These are phyloP conservation scores for Pythium dissimile DNA, from an alignment of 352 stramenopile genomes.

Conservation along the genomic window DNA sequence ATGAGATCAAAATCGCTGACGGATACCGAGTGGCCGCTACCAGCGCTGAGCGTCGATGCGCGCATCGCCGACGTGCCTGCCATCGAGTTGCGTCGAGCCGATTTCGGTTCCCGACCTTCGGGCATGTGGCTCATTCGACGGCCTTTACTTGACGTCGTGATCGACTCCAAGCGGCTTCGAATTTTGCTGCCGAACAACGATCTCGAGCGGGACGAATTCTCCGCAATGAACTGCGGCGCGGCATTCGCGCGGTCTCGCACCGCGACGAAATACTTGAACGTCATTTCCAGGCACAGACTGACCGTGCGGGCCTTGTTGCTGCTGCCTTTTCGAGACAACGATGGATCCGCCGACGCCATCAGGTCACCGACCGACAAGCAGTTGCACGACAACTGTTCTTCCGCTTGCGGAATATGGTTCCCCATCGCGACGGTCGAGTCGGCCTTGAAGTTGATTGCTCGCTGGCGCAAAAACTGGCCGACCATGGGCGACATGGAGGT, in stretches of 20 bases:
- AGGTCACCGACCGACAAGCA: slow-evolving; percentile 65
- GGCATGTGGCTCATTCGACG: slow-evolving; percentile 30
- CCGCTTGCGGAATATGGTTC: slow-evolving; percentile 41
- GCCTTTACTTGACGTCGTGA: slow-evolving; percentile 58
- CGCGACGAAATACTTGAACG: slow-evolving; percentile 70
- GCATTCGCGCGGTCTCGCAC: slow-evolving; percentile 49
- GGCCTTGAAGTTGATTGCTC: slow-evolving; percentile 76
- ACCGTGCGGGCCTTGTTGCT: slow-evolving; percentile 80
- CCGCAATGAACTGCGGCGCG: slow-evolving; percentile 54
- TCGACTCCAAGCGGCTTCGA: slow-evolving; percentile 56
- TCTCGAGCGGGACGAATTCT: slow-evolving; percentile 51
- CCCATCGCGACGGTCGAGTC: slow-evolving; percentile 41
- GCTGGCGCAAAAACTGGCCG: slow-evolving; percentile 54
- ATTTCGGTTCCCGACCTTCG: slow-evolving; percentile 35
- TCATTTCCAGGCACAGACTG: slow-evolving; percentile 61
- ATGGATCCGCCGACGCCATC: slow-evolving; percentile 26
- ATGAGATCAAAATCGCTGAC: slow-evolving; percentile 86
- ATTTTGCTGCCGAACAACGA: slow-evolving; percentile 67
- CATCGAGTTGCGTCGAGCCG: slow-evolving; percentile 37
- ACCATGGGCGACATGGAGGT: slow-evolving; percentile 46
- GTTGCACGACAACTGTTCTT: slow-evolving; percentile 60
- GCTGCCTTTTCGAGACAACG: slow-evolving; percentile 38
- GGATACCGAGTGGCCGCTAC: slow-evolving; percentile 40
- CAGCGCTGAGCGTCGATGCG: slow-evolving; percentile 44
- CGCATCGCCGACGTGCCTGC: slow-evolving; percentile 47